These are phyloP conservation scores for Termitomyces sp. DNA, from an alignment of 768 basidiomycete species.

Conservation along the genomic window DNA sequence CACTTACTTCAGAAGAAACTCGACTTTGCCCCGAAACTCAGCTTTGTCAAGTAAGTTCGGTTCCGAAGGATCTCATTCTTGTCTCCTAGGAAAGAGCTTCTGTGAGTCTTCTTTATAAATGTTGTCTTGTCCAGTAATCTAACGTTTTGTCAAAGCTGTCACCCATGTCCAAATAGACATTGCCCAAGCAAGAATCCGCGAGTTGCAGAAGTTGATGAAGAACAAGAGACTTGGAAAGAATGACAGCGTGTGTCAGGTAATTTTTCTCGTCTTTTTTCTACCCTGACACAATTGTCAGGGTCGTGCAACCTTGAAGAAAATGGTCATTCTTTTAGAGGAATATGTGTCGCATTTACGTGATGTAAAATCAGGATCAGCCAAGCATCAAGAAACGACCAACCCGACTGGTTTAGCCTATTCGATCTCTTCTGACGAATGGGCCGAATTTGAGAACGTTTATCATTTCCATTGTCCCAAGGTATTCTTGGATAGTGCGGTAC, in stretches of 20 bases:
- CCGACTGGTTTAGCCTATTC: slow-evolving; percentile 59
- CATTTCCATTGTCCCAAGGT: slow-evolving; percentile 86
- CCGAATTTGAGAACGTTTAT: slow-evolving; percentile 85
- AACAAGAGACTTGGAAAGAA: slow-evolving; percentile 5
- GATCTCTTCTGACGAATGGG: slow-evolving; percentile 66
- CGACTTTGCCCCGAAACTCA: slow-evolving; percentile 32
- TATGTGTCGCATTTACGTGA: slow-evolving; percentile 53
- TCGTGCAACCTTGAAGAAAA: slow-evolving; percentile 29
- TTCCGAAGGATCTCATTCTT: slow-evolving; percentile 75
- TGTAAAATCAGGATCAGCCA: slow-evolving; percentile 32
- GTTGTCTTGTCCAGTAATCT: not conserved
- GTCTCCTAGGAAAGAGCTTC: slow-evolving; percentile 67
- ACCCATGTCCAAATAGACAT: slow-evolving; percentile 61
- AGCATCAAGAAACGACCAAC: slow-evolving; percentile 24
- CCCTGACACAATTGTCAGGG: slow-evolving; percentile 1
- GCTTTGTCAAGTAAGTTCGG: slow-evolving; percentile 75
- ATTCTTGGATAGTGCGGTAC: slow-evolving; percentile 67
- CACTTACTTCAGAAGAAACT: slow-evolving; percentile 69
- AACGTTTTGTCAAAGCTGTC: slow-evolving; percentile 39
- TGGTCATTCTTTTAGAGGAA: slow-evolving; percentile 54
- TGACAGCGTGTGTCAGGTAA: slow-evolving; percentile 2
- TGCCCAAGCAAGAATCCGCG: slow-evolving; percentile 46
- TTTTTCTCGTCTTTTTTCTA: not conserved
- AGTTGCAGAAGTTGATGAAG: slow-evolving; percentile 31
- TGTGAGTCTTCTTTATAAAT: slow-evolving; percentile 32